These are phyloP conservation scores for Gossypium lobatum DNA, from an alignment of 441 rosid genomes.

Conservation along the genomic window DNA sequence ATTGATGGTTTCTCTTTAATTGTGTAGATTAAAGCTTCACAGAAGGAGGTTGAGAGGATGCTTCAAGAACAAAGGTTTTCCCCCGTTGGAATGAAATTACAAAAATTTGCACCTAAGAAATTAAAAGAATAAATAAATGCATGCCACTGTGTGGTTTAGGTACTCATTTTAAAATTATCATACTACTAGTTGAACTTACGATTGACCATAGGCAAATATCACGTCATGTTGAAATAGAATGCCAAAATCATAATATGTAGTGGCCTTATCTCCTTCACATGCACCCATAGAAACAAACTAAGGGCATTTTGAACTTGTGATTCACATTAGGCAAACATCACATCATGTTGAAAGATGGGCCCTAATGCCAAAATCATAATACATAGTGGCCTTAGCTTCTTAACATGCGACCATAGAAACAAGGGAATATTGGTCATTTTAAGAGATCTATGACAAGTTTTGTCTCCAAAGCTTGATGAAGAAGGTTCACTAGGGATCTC, in stretches of 20 bases:
- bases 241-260: neutral
- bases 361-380: neutral
- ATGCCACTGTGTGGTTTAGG: neutral
- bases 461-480: neutral
- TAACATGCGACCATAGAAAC: neutral
- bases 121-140: neutral
- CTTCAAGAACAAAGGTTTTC: constrained; percentile 69
- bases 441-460: neutral
- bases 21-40: constrained; percentile 62
- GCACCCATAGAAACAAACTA: no score
- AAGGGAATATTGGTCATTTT: neutral
- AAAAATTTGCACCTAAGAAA: constrained; percentile 5
- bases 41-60: constrained; percentile 60
- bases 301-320: neutral
- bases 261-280: neutral
- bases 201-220: neutral
- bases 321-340: neutral
- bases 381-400: neutral
- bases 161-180: neutral
- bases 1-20: neutral
- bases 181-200: neutral
- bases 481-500: neutral
- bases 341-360: neutral
- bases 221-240: neutral
- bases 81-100: constrained; percentile 2